Base-by-base conservation (phyloP, 1,139 yeast genomes). In the Barnettozyma hawaiiensis region DNA sequence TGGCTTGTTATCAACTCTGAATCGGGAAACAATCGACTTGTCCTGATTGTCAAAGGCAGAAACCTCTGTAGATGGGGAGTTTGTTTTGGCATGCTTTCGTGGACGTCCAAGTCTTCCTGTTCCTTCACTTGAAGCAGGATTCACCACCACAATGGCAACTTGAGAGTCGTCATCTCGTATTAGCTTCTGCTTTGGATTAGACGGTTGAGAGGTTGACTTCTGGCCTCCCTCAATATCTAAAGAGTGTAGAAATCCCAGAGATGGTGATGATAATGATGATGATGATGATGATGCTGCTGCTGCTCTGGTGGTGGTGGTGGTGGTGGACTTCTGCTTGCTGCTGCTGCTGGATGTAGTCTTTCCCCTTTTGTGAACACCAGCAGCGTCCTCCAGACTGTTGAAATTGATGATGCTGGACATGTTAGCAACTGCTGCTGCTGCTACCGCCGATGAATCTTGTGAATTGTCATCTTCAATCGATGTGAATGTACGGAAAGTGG, bases 121-220 rank as follows among this genome's bases (percentile, higher is more conserved):
- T 2, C 58, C 58, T 7, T 53, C 53, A 4, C 16, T 46, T 11
- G 52, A 47, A 4, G 49, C 53, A 0, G 60, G 60, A 37, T 56
- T 52, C 3, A 56, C 60, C n/a, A 54, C 55, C 12, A 56, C 58
- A 16, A 56, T 46, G 34, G 52, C 50, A 14, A 56, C 52, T 23
- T 54, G 46, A 3, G 58, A 50, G 8, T 36, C 33, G 1, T 52
- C 35, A 20, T 54, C 57, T 35, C 49, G 52, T 4, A 51, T 31
- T 10, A 55, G 35, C n/a, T 45, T 37, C 33, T 56, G 60, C 27
- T 52, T 55, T 14, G 57, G 57, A 15, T 46, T 40, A 12, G 35
- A 21, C 6, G 41, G 18, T 10, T 23, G 23, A n/a, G 28, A 15
- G 7, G 41, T 24, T 9, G 29, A 20, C 18, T n/a, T 20, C n/a